Percentiles rank a stretch among this genome's conserved stretches.
phyloP scores from a whole-genome alignment of 306 rosid species.

The Corylus avellana region DNA sequence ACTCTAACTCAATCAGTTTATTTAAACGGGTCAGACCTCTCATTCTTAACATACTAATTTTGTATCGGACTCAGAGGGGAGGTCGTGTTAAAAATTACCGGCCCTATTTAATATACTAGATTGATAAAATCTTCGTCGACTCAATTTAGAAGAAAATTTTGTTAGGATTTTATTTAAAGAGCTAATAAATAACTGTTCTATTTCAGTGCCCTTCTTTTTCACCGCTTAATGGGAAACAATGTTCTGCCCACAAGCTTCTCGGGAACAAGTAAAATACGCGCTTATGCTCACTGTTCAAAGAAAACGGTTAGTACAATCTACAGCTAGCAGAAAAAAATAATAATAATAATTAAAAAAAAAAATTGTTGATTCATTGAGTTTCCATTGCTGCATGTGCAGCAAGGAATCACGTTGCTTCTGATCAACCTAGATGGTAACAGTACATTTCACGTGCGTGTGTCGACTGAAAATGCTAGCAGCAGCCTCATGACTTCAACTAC shows the following conservation, averaged over 20 bases:
- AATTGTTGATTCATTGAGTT: not conserved
- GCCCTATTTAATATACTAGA: too few species aligned
- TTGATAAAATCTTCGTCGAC: too few species aligned
- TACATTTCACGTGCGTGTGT: constrained; percentile 38
- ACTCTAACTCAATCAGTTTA: too few species aligned
- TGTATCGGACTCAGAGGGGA: too few species aligned
- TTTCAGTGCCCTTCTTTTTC: constrained; percentile 89
- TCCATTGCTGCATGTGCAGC: constrained; percentile 39
- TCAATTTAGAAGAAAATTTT: too few species aligned
- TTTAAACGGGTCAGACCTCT: too few species aligned
- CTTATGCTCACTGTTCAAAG: constrained; percentile 91
- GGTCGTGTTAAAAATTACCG: too few species aligned
- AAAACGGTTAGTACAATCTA: constrained; percentile 58
- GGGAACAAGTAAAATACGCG: constrained; percentile 65
- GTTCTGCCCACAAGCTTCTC: constrained; percentile 62
- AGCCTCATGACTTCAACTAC: constrained; percentile 27
- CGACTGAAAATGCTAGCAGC: not conserved
- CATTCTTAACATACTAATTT: too few species aligned
- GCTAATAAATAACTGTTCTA: not conserved
- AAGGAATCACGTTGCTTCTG: constrained; percentile 73
- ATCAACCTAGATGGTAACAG: constrained; percentile 64
- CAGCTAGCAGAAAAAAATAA: not conserved
- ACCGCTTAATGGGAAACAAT: constrained; percentile 78
- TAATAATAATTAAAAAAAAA: not conserved
- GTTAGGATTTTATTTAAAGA: too few species aligned